Evolutionary conservation across 2,329 filamentous ascomycete species (phyloP), one percentile per base, ranked within the genome.

Genomic region (Cadophora sp.): DNA sequence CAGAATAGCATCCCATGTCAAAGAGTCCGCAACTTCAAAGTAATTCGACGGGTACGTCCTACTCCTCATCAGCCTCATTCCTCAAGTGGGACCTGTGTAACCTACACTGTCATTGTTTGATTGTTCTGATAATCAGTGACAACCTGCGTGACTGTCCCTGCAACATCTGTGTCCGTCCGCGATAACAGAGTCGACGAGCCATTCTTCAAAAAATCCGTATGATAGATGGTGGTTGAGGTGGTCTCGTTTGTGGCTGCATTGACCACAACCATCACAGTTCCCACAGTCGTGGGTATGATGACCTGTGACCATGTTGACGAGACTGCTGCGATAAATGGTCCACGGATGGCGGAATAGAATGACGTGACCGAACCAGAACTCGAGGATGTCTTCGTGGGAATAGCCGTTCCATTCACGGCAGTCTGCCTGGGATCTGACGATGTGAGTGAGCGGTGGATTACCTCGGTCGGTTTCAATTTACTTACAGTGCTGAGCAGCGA

Each of bases 241-340:
- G 64, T 66, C 46, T 66, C 29, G 22, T 66, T 66, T n/a, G 64
- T 66, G 1, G 64, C 64, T 62, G 56, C 48, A 24, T 66, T 66
- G 1, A 66, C 56, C 4, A 58, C 50, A 4, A 66, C 56, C 48
- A 62, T 19, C 31, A 66, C 64, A 0, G 64, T 66, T 16, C 64
- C 64, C 7, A 66, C 64, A 2, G 64, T 66, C 9, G 31, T 66
- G 4, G 64, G 64, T 1, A 62, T 66, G 1, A 66, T 62, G 22
- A 55, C 29, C 19, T 66, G 64, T 2, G 64, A 40, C 64, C 64
- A 66, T 66, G 64, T 66, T 48, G 58, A 66, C 2, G 64, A 66
- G 4, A 26, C 14, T 27, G 29, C 64, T 2, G 31, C 29, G 1
- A 62, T 1, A 31, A 26, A 56, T 31, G 64, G 64, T 2, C 64